phyloP scores from a whole-genome alignment of 1,284 basidiomycete genomes.

The Cryptococcus hybrid region DNA sequence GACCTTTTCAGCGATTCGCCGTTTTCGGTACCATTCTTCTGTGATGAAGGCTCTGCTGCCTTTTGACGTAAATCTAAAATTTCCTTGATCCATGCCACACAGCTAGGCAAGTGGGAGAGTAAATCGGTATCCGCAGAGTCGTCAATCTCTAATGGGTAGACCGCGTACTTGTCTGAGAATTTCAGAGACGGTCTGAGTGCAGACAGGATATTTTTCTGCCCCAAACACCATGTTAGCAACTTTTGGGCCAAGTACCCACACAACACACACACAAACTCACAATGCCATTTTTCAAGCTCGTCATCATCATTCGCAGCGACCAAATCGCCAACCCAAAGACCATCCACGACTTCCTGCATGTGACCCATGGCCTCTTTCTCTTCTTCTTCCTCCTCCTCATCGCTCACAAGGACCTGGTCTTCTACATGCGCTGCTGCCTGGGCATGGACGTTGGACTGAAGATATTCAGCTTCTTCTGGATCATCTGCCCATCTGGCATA shows the following conservation, averaged over 20 bases:
- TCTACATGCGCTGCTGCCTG: constrained; percentile 10
- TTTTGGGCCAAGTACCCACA: neutral
- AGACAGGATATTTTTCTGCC: constrained; percentile 45
- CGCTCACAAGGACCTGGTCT: constrained; percentile 15
- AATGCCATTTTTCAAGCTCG: constrained; percentile 38
- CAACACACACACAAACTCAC: constrained; percentile 24
- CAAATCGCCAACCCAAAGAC: constrained; percentile 51
- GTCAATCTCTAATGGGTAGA: constrained; percentile 47
- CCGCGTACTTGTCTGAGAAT: constrained; percentile 32
- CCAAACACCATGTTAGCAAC: neutral
- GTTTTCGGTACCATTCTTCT: too few species aligned
- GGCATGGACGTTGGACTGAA: constrained; percentile 5
- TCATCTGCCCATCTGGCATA: constrained; percentile 23
- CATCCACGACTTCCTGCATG: constrained; percentile 43
- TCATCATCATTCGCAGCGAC: constrained; percentile 44
- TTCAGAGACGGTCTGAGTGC: constrained; percentile 39
- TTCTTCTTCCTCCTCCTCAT: constrained; percentile 15
- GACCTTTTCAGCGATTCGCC: too few species aligned
- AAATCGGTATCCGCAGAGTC: constrained; percentile 59
- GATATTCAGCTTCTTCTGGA: constrained; percentile 32
- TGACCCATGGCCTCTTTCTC: constrained; percentile 30
- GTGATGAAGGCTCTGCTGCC: neutral
- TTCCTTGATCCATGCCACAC: constrained; percentile 73
- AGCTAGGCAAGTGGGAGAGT: constrained; percentile 68
- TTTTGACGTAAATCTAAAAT: constrained; percentile 54